Base-by-base conservation (phyloP, 2,329 filamentous ascomycete species). In the Fusarium metavorans region DNA sequence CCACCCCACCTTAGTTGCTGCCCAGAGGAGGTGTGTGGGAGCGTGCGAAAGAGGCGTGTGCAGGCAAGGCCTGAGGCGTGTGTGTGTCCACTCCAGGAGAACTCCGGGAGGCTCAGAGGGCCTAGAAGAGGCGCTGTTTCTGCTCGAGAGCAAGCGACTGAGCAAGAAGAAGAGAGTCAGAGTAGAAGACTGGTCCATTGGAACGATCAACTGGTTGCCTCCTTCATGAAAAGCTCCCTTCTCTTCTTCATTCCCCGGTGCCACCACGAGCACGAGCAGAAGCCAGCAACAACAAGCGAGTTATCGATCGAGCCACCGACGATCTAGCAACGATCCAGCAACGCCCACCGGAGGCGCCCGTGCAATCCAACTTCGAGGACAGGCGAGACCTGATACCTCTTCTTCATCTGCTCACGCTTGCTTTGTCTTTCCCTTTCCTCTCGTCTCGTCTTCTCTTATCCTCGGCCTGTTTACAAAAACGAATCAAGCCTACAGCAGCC, bases 101-200 rank as follows among this genome's bases (percentile, higher is more conserved):
- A 77, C 72, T 56, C 76, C 77, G 75, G 67, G 74, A 78, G 75
- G 77, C 74, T 77, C 68, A 77, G 76, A 79, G 76, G 77, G 77
- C 61, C 77, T 69, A 78, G 77, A 78, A 73, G 74, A 77, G 70
- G 64, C 72, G 67, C 64, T 71, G 74, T 45, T 68, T 71, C 59
- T 68, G 67, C 70, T 72, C 69, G 56, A 70, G 64, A 58, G 71
- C 50, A 63, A 39, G 62, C n/a, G 50, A 70, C 43, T 66, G 45
- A 60, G 43, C 43, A 48, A 43, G 65, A 67, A 70, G 67, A 59
- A 66, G 50, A 65, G 61, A 63, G 61, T 65, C 50, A 59, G 32
- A 64, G 37, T 27, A 65, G 61, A 65, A 75, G 72, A 67, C 63
- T 50, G 48, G 48, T 37, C 59, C 60, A 64, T 58, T 39, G 41